Base-by-base conservation (phyloP, 345 rosid genomes). In the Angophora floribunda region DNA sequence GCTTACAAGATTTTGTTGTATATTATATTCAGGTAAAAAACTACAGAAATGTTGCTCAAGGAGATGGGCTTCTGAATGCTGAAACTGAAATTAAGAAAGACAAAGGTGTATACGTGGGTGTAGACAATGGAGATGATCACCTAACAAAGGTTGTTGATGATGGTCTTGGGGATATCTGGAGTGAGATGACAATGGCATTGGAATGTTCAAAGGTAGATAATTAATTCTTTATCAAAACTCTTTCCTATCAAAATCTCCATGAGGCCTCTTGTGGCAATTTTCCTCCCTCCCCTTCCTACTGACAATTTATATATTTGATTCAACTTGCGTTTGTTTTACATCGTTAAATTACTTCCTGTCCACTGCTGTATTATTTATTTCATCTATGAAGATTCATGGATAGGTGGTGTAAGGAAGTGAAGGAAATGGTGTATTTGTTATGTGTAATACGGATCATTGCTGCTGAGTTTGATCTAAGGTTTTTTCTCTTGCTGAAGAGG, bases 101-200 rank as follows among this genome's bases (percentile, higher is more conserved):
- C 85, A 92, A 92, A 90, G 99, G 99, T 86, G 91, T 91, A 49
- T 97, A 95, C 80, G 91, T 97, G 85, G 97, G 98, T 32, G 94
- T 90, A 41, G 95, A 92, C 51, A 93, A 94, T 17, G 92, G 90
- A 86, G 95, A 89, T 55, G 92, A 92, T 90, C 28, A 63, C 88
- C 91, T 86, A 85, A 85, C 89, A 26, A 92, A 90, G 89, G 86
- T 59, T 52, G 91, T 86, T 89, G 96, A 96, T 90, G 97, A 94
- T 84, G 98, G 95, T 86, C 92, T 96, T 87, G 96, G 96, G 87
- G 93, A 96, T 94, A 95, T 97, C 86, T 97, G 99, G 99, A 94
- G 90, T 79, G 97, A 95, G 91, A 96, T 96, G 99, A 91, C 95
- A 86, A 89, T 93, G 91, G 94, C 98, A 65, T 87, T 96, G 88